These are phyloP conservation scores for Trichoderma cornu-damae DNA, from an alignment of 2,329 filamentous ascomycete species.

Conservation along the genomic window DNA sequence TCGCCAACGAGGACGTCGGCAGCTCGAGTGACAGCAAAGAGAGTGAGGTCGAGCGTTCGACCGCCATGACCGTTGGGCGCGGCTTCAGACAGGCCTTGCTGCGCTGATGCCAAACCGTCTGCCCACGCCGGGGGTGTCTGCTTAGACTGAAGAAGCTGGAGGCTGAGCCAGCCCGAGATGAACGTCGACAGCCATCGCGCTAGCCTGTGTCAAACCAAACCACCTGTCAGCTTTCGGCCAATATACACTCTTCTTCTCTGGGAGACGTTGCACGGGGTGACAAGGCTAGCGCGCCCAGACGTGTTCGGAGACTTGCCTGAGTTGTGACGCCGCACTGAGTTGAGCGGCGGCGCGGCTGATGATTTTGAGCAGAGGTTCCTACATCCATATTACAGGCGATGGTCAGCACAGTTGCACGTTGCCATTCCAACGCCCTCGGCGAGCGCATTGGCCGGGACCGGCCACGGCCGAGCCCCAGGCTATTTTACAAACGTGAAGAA, in stretches of 20 bases:
- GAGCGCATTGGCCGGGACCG: neutral
- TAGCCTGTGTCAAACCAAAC: slow-evolving; percentile 37
- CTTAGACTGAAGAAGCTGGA: slow-evolving; percentile 55
- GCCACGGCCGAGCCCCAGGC: neutral
- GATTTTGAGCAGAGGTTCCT: slow-evolving; percentile 31
- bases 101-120: slow-evolving; percentile 37
- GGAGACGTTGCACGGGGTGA: slow-evolving; percentile 4
- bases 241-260: neutral
- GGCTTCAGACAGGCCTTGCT: slow-evolving; percentile 27
- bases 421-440: neutral
- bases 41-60: slow-evolving; percentile 72
- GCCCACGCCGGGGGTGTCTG: slow-evolving; percentile 32
- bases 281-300: slow-evolving; percentile 7
- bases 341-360: slow-evolving; percentile 25
- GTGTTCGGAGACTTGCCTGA: slow-evolving; percentile 25
- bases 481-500: neutral
- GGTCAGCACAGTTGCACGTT: slow-evolving; percentile 1
- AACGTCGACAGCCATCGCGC: slow-evolving; percentile 56
- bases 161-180: slow-evolving; percentile 52
- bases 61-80: slow-evolving; percentile 48
- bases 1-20: slow-evolving; percentile 65
- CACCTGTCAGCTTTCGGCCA: slow-evolving; percentile 9
- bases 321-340: slow-evolving; percentile 25
- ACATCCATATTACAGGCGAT: slow-evolving; percentile 1
- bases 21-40: slow-evolving; percentile 71